A percentile compares a stretch with the other conserved stretches of the same genome.
Conservation (phyloP, 495 filamentous ascomycete species). For the Gamarada debralockiae region DNA sequence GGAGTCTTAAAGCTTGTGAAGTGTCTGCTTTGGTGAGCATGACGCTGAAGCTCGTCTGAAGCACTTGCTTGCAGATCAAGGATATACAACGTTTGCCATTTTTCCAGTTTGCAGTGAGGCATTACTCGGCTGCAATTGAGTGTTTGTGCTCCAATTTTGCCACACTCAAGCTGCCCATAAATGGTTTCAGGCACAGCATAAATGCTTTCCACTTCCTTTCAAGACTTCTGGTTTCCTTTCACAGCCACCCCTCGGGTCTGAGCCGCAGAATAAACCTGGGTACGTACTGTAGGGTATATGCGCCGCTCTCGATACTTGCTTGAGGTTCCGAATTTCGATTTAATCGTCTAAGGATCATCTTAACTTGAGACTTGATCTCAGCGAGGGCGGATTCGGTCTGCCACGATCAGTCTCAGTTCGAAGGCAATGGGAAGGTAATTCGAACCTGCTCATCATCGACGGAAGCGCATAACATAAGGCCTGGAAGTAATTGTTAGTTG, state of each 20-base stretch:
- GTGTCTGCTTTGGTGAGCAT: no score
- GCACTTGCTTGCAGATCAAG: no score
- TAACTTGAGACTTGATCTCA: constrained; percentile 87
- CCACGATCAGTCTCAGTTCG: not conserved
- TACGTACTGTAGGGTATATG: constrained; percentile 82
- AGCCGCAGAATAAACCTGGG: not conserved
- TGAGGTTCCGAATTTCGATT: constrained; percentile 85
- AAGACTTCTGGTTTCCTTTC: not conserved
- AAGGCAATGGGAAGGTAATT: not conserved
- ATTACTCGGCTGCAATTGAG: no score
- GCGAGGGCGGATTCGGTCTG: constrained; percentile 66
- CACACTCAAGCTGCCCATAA: no score
- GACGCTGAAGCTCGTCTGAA: no score
- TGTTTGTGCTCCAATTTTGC: no score
- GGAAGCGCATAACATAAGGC: constrained; percentile 90
- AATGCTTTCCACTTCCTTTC: no score
- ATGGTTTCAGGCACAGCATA: no score
- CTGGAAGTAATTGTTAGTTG: constrained; percentile 37
- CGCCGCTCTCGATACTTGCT: constrained; percentile 84
- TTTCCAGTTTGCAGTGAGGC: no score
- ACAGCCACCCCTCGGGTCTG: not conserved
- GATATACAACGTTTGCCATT: no score
- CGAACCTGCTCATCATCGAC: constrained; percentile 82
- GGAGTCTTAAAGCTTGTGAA: no score
- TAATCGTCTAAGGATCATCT: constrained; percentile 82